These are phyloP conservation scores for Herpotrichia juniperi DNA, from an alignment of 2,329 filamentous ascomycete genomes.

Conservation along the genomic window DNA sequence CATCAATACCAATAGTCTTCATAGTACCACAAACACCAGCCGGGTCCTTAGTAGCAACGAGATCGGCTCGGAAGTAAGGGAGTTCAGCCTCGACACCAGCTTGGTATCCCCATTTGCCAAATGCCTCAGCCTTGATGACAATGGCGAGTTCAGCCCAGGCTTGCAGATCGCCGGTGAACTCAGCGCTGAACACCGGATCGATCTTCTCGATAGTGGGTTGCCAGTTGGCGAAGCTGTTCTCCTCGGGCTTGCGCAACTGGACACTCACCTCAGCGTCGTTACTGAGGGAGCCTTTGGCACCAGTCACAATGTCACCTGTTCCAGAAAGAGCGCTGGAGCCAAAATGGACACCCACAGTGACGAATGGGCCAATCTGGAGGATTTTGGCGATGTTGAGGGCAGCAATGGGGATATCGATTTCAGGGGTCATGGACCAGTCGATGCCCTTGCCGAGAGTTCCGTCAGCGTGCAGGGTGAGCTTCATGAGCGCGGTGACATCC, in stretches of 20 bases:
- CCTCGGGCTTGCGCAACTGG: conserved; percentile 11
- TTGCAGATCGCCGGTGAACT: conserved; percentile 18
- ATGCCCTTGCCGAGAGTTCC: conserved; percentile 26
- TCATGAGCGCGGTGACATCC: conserved; percentile 19
- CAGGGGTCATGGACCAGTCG: conserved; percentile 24
- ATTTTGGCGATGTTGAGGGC: conserved; percentile 23
- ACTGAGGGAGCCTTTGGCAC: conserved; percentile 25
- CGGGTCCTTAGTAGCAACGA: conserved; percentile 14
- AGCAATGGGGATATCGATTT: conserved; percentile 28
- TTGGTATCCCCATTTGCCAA: conserved; percentile 28
- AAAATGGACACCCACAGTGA: conserved; percentile 27
- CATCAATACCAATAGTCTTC: conserved; percentile 23
- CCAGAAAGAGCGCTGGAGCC: conserved; percentile 24
- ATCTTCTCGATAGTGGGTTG: conserved; percentile 25
- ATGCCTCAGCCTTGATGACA: conserved; percentile 24
- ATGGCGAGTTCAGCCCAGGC: conserved; percentile 29
- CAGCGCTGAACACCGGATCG: conserved; percentile 23
- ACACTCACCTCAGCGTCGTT: conserved; percentile 21
- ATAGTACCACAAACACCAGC: conserved; percentile 22
- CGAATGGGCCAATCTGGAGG: conserved; percentile 26
- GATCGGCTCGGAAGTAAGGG: conserved; percentile 24
- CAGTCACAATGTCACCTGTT: conserved; percentile 15
- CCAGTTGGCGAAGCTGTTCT: conserved; percentile 26
- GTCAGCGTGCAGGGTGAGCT: conserved; percentile 21
- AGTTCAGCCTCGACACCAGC: conserved; percentile 25